phyloP scores from a whole-genome alignment of 75 land plant species.

The Picea glauca region DNA sequence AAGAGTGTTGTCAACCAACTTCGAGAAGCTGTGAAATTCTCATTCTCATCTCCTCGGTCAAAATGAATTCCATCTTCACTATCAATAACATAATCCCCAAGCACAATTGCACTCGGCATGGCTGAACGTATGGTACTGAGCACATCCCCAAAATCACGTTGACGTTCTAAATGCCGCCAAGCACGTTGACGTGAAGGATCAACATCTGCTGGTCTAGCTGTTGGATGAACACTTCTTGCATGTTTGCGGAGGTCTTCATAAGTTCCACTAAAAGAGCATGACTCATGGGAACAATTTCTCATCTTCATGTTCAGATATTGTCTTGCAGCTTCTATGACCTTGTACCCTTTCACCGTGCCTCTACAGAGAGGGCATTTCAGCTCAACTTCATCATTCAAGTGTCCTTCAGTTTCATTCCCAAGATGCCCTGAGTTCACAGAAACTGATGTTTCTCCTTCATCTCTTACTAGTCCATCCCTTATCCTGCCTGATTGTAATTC shows the following conservation, averaged over 20 bases:
- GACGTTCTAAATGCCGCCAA: conserved; percentile 68
- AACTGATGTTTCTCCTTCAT: neutral
- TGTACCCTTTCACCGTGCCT: conserved; percentile 58
- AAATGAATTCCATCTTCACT: conserved; percentile 33
- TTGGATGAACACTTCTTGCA: conserved; percentile 67
- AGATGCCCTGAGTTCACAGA: neutral
- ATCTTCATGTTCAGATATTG: conserved; percentile 49
- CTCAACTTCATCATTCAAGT: conserved; percentile 4
- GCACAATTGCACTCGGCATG: conserved; percentile 68
- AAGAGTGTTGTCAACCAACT: conserved; percentile 69
- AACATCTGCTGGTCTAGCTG: conserved; percentile 54
- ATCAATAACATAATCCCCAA: conserved; percentile 86
- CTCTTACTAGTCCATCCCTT: neutral
- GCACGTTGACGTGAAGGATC: conserved; percentile 72
- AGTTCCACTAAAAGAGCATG: conserved; percentile 63
- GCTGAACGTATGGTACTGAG: conserved; percentile 75
- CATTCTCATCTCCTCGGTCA: conserved; percentile 24
- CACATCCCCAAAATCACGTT: conserved; percentile 64
- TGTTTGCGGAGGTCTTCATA: conserved; percentile 67
- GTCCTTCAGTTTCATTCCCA: neutral
- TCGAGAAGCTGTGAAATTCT: conserved; percentile 23
- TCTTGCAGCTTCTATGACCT: conserved; percentile 60
- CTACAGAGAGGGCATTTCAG: conserved; percentile 76
- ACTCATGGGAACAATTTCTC: conserved; percentile 65
- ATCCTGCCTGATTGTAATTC: conserved; percentile 2